Conservation (phyloP, 768 basidiomycete species). For the Pleurotus platypus region DNA sequence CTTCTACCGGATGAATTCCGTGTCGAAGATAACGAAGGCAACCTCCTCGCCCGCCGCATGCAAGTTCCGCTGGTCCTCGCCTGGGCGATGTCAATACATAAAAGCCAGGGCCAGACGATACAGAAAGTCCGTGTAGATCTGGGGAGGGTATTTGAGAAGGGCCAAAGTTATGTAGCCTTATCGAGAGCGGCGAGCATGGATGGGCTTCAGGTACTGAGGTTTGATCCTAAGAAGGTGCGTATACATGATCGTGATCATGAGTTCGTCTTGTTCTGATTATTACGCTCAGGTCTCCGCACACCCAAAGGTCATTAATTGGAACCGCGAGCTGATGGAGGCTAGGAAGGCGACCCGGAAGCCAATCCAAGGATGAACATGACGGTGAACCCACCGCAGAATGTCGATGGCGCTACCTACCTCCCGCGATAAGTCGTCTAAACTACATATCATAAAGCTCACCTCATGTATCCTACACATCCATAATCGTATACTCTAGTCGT, state of each 20-base stretch:
- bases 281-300: constrained; percentile 43
- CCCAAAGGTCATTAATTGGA: constrained; percentile 56
- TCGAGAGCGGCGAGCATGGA: constrained; percentile 62
- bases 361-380: too few species aligned
- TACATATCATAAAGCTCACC: too few species aligned
- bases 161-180: constrained; percentile 62
- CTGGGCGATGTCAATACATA: constrained; percentile 86
- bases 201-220: constrained; percentile 61
- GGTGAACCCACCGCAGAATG: too few species aligned
- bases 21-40: constrained; percentile 50
- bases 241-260: not conserved
- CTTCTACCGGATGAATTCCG: constrained; percentile 50
- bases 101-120: constrained; percentile 79
- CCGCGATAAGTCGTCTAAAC: too few species aligned
- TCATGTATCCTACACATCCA: too few species aligned
- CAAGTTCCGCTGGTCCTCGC: constrained; percentile 63
- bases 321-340: constrained; percentile 15
- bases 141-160: constrained; percentile 72
- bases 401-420: too few species aligned
- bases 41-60: constrained; percentile 37
- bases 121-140: constrained; percentile 79
- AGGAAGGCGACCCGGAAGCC: not conserved
- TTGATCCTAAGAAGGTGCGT: constrained; percentile 52
- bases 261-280: not conserved
- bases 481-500: too few species aligned